These are phyloP conservation scores for Talaromyces wortmannii DNA, from an alignment of 495 filamentous ascomycete species.

Conservation along the genomic window DNA sequence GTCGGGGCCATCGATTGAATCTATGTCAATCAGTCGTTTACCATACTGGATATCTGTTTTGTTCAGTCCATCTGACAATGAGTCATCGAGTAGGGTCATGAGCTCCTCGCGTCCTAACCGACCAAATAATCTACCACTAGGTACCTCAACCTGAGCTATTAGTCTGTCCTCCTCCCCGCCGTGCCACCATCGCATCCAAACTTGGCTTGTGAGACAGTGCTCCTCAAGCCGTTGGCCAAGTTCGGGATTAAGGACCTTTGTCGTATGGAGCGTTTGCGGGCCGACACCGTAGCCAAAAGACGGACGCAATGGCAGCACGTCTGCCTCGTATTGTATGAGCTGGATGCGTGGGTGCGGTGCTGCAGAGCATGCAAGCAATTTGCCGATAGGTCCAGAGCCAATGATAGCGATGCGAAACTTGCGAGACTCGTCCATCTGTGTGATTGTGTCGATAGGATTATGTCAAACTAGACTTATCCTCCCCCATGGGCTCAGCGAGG, in stretches of 20 bases:
- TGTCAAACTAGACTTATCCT: too few species aligned
- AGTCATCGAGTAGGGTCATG: neutral
- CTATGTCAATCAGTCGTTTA: neutral
- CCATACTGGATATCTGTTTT: slow-evolving; percentile 3
- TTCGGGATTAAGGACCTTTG: neutral
- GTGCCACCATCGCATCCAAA: slow-evolving; percentile 6
- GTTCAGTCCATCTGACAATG: neutral
- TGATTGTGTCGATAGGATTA: too few species aligned
- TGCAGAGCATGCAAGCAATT: slow-evolving; percentile 1
- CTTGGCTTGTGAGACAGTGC: neutral
- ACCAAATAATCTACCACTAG: neutral
- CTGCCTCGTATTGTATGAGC: slow-evolving; percentile 1
- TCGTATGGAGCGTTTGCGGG: neutral
- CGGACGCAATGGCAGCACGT: neutral
- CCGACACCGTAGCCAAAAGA: slow-evolving; percentile 4
- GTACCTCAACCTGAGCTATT: neutral
- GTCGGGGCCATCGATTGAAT: neutral
- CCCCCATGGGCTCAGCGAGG: too few species aligned
- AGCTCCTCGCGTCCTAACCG: slow-evolving; percentile 2
- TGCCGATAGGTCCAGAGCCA: slow-evolving; percentile 1
- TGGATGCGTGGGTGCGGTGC: slow-evolving; percentile 3
- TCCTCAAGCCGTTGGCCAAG: neutral
- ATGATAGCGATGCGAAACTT: slow-evolving; percentile 4
- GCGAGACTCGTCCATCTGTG: too few species aligned
- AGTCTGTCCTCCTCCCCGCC: neutral